phyloP scores from a whole-genome alignment of 345 rosid species.

The Eucalyptus cloeziana region DNA sequence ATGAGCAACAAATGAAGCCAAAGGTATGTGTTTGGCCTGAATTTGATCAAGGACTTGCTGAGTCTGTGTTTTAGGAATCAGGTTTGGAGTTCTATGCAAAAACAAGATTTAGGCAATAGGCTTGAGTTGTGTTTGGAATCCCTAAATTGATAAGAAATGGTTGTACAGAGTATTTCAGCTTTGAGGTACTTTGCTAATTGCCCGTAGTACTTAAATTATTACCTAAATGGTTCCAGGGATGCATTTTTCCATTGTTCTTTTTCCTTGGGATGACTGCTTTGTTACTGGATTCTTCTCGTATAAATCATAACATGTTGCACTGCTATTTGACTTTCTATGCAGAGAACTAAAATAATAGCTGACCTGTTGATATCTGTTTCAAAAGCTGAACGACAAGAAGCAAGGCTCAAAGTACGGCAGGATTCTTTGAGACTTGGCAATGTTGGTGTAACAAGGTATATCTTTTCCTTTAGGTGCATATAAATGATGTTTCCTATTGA shows the following conservation, averaged over 20 bases:
- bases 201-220: background rate
- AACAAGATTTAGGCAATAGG: background rate
- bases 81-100: background rate
- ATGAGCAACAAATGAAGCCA: constrained; percentile 80
- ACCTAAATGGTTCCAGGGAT: background rate
- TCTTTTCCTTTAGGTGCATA: background rate
- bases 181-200: background rate
- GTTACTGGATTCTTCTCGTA: background rate
- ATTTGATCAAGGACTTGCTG: background rate
- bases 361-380: constrained; percentile 95
- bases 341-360: constrained; percentile 85
- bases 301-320: background rate
- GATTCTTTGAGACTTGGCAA: constrained; percentile 96
- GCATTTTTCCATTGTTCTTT: background rate
- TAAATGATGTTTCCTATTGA: background rate
- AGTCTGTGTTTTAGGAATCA: background rate
- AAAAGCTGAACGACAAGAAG: constrained; percentile 95
- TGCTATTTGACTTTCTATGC: constrained; percentile 12
- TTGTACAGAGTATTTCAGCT: background rate
- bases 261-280: background rate
- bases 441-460: constrained; percentile 92
- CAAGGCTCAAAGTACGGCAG: constrained; percentile 90
- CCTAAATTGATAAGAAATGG: background rate
- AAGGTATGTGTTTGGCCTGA: constrained; percentile 30
- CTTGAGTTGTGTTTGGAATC: background rate